phyloP scores from a whole-genome alignment of 805 yeast species.

The Blastobotrys mokoenaii region DNA sequence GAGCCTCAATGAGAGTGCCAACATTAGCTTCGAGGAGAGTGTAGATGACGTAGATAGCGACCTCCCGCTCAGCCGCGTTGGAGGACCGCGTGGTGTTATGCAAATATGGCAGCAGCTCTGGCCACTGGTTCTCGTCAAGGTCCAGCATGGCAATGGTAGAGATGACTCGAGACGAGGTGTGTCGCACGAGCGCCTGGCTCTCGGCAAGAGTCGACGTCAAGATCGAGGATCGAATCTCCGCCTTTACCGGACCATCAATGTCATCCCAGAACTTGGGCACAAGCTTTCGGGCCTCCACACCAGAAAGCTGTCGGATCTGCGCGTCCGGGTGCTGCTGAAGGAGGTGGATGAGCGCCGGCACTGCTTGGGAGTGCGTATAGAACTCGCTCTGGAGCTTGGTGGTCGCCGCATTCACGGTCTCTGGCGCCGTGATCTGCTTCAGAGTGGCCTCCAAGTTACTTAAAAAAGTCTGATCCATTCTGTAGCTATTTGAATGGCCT shows the following conservation, averaged over 20 bases:
- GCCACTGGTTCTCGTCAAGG: slow-evolving; percentile 63
- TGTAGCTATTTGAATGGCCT: background rate
- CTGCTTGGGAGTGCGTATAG: slow-evolving; percentile 59
- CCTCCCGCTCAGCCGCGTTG: slow-evolving; percentile 59
- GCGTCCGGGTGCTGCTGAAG: slow-evolving; percentile 61
- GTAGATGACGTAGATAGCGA: slow-evolving; percentile 70
- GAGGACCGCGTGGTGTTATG: slow-evolving; percentile 56
- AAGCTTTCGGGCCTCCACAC: slow-evolving; percentile 89
- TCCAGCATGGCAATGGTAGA: slow-evolving; percentile 78
- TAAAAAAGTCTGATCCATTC: slow-evolving; percentile 65
- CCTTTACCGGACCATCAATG: slow-evolving; percentile 38
- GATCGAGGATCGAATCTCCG: slow-evolving; percentile 57
- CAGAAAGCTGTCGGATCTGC: slow-evolving; percentile 83
- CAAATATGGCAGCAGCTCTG: slow-evolving; percentile 62
- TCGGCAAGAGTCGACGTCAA: slow-evolving; percentile 61
- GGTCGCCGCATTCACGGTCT: slow-evolving; percentile 73
- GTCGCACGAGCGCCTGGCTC: slow-evolving; percentile 63
- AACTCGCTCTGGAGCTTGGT: slow-evolving; percentile 62
- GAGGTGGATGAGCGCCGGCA: slow-evolving; percentile 78
- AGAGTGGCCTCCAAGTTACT: slow-evolving; percentile 71
- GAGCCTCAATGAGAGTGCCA: slow-evolving; percentile 52
- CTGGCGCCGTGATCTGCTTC: slow-evolving; percentile 72
- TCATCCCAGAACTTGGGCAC: slow-evolving; percentile 59
- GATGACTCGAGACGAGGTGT: slow-evolving; percentile 81
- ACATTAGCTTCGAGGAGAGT: slow-evolving; percentile 67